These are phyloP conservation scores for Metschnikowia reukaufii DNA, from an alignment of 805 yeast species.

Conservation along the genomic window DNA sequence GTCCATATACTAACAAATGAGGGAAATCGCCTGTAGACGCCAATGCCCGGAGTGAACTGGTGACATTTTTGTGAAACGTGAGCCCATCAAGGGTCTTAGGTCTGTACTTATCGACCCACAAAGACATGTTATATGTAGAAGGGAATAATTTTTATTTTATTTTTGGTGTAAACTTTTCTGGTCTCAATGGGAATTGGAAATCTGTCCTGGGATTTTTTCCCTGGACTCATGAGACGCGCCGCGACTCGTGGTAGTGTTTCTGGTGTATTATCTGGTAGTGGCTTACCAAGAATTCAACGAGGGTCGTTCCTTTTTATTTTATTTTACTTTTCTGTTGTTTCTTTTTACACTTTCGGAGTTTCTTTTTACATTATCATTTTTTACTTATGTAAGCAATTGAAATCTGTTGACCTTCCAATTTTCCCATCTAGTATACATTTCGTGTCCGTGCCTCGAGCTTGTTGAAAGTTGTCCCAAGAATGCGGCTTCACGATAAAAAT, in stretches of 20 bases:
- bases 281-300: no score
- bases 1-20: slow-evolving; percentile 89
- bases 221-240: neutral
- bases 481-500: neutral
- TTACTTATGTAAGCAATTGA: neutral
- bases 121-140: slow-evolving; percentile 56
- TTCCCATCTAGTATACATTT: neutral
- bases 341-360: neutral
- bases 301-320: no score
- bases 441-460: neutral
- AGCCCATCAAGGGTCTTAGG: slow-evolving; percentile 67
- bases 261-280: no score
- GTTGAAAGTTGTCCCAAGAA: neutral
- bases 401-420: neutral
- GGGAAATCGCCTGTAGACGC: slow-evolving; percentile 83
- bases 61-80: slow-evolving; percentile 65
- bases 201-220: neutral
- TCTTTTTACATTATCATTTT: neutral
- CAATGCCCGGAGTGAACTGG: slow-evolving; percentile 61
- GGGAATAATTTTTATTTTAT: neutral
- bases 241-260: no score
- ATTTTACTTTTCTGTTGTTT: neutral
- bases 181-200: neutral
- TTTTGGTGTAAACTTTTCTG: neutral
- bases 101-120: slow-evolving; percentile 96